phyloP scores from a whole-genome alignment of 2,329 filamentous ascomycete genomes.

The Cladorrhinum sp. region DNA sequence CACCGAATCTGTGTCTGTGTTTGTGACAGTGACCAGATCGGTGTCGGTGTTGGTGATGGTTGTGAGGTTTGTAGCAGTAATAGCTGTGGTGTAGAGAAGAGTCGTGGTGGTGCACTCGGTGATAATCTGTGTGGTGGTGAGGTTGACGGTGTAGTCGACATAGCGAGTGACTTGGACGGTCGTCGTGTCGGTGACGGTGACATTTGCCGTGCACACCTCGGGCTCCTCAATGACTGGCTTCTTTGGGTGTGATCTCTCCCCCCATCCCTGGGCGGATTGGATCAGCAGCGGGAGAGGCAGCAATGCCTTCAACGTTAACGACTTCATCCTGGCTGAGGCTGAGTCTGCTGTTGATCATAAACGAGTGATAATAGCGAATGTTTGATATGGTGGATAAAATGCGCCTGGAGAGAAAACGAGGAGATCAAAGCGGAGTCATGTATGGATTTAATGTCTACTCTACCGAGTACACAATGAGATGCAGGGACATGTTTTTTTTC shows the following conservation, averaged over 20 bases:
- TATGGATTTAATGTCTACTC: neutral
- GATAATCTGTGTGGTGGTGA: conserved; percentile 16
- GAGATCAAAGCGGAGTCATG: conserved; percentile 1
- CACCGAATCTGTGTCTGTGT: conserved; percentile 14
- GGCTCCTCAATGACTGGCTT: conserved; percentile 9
- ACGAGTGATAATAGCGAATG: conserved; percentile 27
- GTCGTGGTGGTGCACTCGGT: conserved; percentile 24
- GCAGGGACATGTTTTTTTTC: neutral
- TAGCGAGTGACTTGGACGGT: conserved; percentile 14
- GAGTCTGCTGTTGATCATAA: conserved; percentile 4
- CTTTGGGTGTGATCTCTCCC: conserved; percentile 4
- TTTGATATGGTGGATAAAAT: conserved; percentile 6
- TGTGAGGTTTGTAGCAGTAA: conserved; percentile 13
- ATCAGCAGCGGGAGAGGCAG: conserved; percentile 24
- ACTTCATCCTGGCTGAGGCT: conserved; percentile 23
- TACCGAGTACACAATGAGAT: no score
- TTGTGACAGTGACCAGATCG: conserved; percentile 14
- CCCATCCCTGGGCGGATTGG: conserved; percentile 19
- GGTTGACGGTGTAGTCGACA: conserved; percentile 19
- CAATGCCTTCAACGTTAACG: conserved; percentile 20
- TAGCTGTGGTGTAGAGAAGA: conserved; percentile 17
- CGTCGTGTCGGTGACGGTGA: conserved; percentile 21
- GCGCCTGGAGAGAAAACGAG: neutral
- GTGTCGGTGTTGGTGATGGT: conserved; percentile 18
- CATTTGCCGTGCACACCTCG: conserved; percentile 5